Percentiles rank a stretch among this genome's conserved stretches.
Evolutionary conservation across 352 stramenopile genomes (phyloP).

Genomic region (Globisporangium camurandrum): DNA sequence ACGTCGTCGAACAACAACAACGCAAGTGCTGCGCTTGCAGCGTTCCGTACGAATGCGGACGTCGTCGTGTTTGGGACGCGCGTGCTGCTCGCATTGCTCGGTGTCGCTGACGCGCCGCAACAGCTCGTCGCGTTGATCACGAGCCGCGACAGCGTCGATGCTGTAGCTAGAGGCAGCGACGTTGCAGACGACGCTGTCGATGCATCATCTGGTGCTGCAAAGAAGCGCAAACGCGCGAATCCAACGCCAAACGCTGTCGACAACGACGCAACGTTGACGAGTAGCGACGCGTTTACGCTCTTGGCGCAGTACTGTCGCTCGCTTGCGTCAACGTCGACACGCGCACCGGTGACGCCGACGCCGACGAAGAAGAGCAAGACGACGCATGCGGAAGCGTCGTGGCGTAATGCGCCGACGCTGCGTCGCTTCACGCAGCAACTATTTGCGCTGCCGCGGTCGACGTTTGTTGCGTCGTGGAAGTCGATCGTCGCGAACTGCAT

Average conservation of each 20-base stretch:
- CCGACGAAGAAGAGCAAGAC: slow-evolving; percentile 8
- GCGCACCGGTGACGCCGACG: neutral
- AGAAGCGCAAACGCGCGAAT: slow-evolving; percentile 15
- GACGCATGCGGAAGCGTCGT: neutral
- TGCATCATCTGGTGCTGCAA: slow-evolving; percentile 7
- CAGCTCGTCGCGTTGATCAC: slow-evolving; percentile 36
- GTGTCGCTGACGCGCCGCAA: slow-evolving; percentile 20
- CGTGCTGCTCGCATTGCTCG: slow-evolving; percentile 32
- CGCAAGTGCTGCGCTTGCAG: slow-evolving; percentile 1
- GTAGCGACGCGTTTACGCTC: too few species aligned
- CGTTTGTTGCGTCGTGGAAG: slow-evolving; percentile 27
- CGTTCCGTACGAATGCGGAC: slow-evolving; percentile 17
- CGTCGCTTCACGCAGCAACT: slow-evolving; percentile 13
- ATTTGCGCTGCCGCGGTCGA: slow-evolving; percentile 10
- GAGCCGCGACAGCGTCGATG: slow-evolving; percentile 7
- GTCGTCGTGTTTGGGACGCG: slow-evolving; percentile 33
- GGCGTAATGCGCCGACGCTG: slow-evolving; percentile 1
- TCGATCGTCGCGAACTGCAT: slow-evolving; percentile 28
- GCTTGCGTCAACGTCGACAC: neutral
- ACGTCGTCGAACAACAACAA: neutral
- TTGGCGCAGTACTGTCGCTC: slow-evolving; percentile 23
- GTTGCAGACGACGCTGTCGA: neutral
- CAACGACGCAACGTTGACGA: too few species aligned
- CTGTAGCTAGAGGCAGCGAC: neutral
- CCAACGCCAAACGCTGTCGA: too few species aligned